Percentiles rank a stretch among this genome's conserved stretches.
phyloP scores from a whole-genome alignment of 2,329 filamentous ascomycete species.

The Zymoseptoria ardabiliae region DNA sequence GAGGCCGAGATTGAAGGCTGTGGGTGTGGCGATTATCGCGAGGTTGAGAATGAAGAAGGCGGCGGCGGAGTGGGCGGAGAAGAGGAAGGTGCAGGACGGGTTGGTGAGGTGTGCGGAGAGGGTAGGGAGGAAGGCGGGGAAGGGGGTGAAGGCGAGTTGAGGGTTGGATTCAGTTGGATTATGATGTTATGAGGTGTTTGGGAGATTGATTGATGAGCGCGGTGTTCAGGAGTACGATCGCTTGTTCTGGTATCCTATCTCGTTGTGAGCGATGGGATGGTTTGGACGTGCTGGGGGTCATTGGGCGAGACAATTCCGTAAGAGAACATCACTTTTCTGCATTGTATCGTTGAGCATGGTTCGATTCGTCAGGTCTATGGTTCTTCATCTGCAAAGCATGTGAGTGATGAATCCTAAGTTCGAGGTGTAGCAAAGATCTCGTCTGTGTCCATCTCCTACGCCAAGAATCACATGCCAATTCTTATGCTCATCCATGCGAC shows the following conservation, averaged over 20 bases:
- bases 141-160: not conserved
- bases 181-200: not conserved
- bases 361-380: too few relatives aligned
- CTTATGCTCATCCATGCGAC: too few relatives aligned
- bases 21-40: conserved; percentile 44
- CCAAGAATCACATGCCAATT: too few relatives aligned
- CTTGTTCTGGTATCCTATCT: not conserved
- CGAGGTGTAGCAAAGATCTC: too few relatives aligned
- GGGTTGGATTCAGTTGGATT: not conserved
- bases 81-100: conserved; percentile 42
- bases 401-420: too few relatives aligned
- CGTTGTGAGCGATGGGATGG: too few relatives aligned
- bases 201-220: not conserved
- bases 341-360: too few relatives aligned
- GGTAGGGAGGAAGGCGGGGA: conserved; percentile 31
- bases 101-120: conserved; percentile 40
- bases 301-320: too few relatives aligned
- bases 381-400: too few relatives aligned
- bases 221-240: not conserved
- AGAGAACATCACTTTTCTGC: too few relatives aligned
- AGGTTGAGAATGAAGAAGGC: conserved; percentile 45
- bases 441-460: too few relatives aligned
- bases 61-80: conserved; percentile 44
- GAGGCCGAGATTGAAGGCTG: conserved; percentile 41
- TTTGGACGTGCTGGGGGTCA: too few relatives aligned